phyloP scores from a whole-genome alignment of 345 rosid species.

The Citrus glauca region DNA sequence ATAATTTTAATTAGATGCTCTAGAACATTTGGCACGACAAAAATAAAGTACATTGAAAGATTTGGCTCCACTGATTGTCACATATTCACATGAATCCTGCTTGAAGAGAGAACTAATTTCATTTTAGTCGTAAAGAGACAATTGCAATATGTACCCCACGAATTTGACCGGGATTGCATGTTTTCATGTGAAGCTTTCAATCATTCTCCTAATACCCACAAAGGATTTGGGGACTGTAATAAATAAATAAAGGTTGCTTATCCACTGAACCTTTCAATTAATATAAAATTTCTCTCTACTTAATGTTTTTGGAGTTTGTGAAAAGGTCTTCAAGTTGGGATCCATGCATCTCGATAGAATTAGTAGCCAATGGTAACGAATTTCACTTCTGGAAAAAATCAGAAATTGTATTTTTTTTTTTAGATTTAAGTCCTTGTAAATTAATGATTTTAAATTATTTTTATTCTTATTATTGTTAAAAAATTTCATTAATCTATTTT shows the following conservation, averaged over 20 bases:
- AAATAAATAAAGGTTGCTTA: background rate
- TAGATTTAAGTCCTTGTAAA: no score
- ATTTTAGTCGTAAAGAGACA: background rate
- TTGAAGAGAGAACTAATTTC: background rate
- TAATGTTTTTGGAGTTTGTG: background rate
- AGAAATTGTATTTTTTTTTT: background rate
- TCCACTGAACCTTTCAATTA: background rate
- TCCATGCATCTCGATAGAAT: background rate
- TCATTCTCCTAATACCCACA: background rate
- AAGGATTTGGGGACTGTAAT: background rate
- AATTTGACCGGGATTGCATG: constrained; percentile 6
- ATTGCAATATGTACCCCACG: background rate
- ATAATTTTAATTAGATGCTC: no score
- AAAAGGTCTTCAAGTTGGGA: background rate
- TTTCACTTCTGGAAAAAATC: background rate
- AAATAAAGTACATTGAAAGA: background rate
- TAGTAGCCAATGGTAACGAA: background rate
- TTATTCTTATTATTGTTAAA: no score
- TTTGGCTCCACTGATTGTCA: background rate
- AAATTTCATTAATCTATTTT: no score
- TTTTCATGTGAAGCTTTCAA: constrained; percentile 5
- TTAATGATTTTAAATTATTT: no score
- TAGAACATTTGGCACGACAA: background rate
- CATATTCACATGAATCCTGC: background rate
- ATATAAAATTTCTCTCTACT: background rate